Evolutionary conservation across 164 flowering plant species (phyloP), one percentile per base, ranked within the genome.

Genomic region (Brasenia schreberi): DNA sequence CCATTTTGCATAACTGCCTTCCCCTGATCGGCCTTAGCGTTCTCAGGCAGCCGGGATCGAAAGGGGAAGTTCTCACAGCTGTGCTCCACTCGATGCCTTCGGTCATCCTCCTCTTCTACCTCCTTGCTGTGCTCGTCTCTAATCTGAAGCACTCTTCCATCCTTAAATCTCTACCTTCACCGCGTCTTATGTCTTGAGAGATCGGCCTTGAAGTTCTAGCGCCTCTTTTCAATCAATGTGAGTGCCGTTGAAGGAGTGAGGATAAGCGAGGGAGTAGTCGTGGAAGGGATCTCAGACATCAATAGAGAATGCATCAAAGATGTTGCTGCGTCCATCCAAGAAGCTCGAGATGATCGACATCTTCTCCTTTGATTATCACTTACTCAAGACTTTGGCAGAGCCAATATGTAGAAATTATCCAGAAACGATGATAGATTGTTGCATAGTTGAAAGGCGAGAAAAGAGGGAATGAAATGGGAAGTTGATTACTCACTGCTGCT

Each of bases 91-190:
- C 78, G 68, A 43, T 70, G 76, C 78, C 81, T 70, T 61, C 17
- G 70, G 66, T 78, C 81, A 10, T 62, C 75, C 69, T 77, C 77
- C 69, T 80, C 83, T 42, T 77, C 79, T 67, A 67, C 44, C 70
- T 77, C 79, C 0, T 42, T 23, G 43, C 60, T 67, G 70, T 75
- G 65, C 75, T 77, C 78, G 4, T 78, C 82, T 42, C 77, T 72
- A 3, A 79, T 79, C 75, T 75, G 68, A 9, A 79, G 69, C 18
- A 80, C 77, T 14, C 59, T 70, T 4, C 76, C 83, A 11, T 80
- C 81, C n/a, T 80, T 81, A 2, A 80, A n/a, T 70, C 45, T 80
- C 77, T 58, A 80, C 83, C 69, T 75, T 75, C 68, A 77, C 77
- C 63, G 75, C 77, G 74, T 79, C 62, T 67, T 79, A 11, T 77